phyloP scores from a whole-genome alignment of 2,329 filamentous ascomycete genomes.

The Fusarium sp. region DNA sequence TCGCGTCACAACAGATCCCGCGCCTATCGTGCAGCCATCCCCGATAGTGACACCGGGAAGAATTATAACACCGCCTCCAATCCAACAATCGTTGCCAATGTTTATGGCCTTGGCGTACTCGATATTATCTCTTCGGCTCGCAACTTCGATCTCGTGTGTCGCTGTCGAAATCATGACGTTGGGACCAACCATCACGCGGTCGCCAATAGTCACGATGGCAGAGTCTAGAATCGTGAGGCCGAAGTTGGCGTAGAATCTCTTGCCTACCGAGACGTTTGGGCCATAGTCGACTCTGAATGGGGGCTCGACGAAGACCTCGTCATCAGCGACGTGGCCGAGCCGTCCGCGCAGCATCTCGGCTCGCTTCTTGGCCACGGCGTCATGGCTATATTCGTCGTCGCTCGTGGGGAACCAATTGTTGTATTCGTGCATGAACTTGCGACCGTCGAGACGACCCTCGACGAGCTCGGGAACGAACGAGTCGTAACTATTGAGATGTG shows the following conservation, averaged over 20 bases:
- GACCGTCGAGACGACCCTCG: constrained; percentile 59
- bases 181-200: constrained; percentile 63
- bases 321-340: constrained; percentile 57
- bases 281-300: constrained; percentile 72
- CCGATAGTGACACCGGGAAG: constrained; percentile 84
- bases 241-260: constrained; percentile 70
- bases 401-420: constrained; percentile 62
- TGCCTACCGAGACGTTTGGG: constrained; percentile 68
- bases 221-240: constrained; percentile 62
- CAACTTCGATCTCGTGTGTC: constrained; percentile 63
- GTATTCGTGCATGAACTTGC: constrained; percentile 63
- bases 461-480: constrained; percentile 57
- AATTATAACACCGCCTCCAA: constrained; percentile 80
- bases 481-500: constrained; percentile 55
- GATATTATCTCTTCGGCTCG: constrained; percentile 57
- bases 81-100: constrained; percentile 70
- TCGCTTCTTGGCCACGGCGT: constrained; percentile 40
- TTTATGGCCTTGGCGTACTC: constrained; percentile 61
- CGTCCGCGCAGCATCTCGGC: constrained; percentile 55
- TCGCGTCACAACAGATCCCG: constrained; percentile 83
- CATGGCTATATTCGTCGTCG: constrained; percentile 1
- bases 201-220: constrained; percentile 63
- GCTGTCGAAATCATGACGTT: constrained; percentile 64
- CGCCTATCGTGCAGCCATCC: constrained; percentile 78
- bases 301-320: constrained; percentile 66